Evolutionary conservation across 2,329 filamentous ascomycete genomes (phyloP), one percentile per base, ranked within the genome.

Genomic region (Onygenales sp.): DNA sequence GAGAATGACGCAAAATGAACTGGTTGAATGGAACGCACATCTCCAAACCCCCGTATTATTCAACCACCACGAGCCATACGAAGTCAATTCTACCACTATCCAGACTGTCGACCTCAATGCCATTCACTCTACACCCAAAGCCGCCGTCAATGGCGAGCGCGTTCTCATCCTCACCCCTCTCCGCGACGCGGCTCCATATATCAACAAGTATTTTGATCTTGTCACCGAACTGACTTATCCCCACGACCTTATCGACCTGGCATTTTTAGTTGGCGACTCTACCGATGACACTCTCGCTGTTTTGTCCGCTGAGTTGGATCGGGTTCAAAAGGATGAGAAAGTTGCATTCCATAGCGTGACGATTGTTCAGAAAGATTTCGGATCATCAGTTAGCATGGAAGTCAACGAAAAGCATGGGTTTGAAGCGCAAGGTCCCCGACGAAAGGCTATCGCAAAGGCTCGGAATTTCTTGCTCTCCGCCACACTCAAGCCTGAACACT

Each of bases 181-280:
- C 51, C 89, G 93, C 71, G 90, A 98, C 70, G 92, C 93, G 54
- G 82, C 89, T 8, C 77, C 77, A 10, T 88, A 88, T 69, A 78
- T 98, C 52, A 81, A 83, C 56, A 90, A 92, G 70, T 92, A 97
- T 73, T 97, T 98, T 68, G 90, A 97, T 68, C 84, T 98, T 42
- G 76, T 98, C 62, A 84, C 86, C 57, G 83, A 93, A 68, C 79
- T 98, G 60, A 90, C 88, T 3, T 98, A 98, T 67, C 93, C 93
- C 10, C 93, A 98, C 72, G 80, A 93, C 58, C 80, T 98, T 53
- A 97, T 98, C 66, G 93, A 98, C 67, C 79, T 98, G 50, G 93
- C 83, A 27, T 98, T 98, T 74, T 81, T 98, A 31, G 89, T 98
- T 52, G 88, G 90, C 60, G 93, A 98, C 69, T 92, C 87, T 53